These are phyloP conservation scores for Nigrograna mackinnonii DNA, from an alignment of 2,329 filamentous ascomycete genomes.

Conservation along the genomic window DNA sequence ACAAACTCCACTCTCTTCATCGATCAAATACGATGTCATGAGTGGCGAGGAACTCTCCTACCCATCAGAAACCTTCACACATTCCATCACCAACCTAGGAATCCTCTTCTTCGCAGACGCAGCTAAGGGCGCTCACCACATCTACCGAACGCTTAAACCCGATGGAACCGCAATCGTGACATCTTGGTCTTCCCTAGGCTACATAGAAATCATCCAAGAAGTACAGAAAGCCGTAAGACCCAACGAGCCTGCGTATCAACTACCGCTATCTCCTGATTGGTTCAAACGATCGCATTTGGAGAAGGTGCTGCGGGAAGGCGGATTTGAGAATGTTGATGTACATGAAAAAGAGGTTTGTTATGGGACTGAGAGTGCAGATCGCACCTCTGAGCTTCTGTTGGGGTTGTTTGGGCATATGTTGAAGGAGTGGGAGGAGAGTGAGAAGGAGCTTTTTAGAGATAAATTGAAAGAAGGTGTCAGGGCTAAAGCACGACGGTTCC, in stretches of 20 bases:
- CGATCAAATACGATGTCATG: neutral
- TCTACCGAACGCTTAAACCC: slow-evolving; percentile 29
- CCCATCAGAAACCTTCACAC: slow-evolving; percentile 27
- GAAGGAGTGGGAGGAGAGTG: neutral
- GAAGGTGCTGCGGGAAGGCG: neutral
- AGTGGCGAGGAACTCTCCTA: slow-evolving; percentile 3
- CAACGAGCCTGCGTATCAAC: too few relatives aligned
- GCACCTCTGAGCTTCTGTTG: neutral
- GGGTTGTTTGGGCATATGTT: neutral
- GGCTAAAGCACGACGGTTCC: neutral
- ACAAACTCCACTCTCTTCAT: neutral
- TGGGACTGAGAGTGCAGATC: neutral
- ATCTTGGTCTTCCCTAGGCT: neutral
- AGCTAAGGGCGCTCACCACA: slow-evolving; percentile 23
- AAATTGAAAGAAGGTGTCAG: neutral
- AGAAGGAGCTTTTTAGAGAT: neutral
- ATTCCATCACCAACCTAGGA: slow-evolving; percentile 36
- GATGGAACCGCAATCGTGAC: slow-evolving; percentile 35
- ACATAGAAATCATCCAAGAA: neutral
- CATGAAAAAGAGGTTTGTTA: neutral
- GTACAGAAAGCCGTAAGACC: neutral
- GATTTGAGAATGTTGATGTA: neutral
- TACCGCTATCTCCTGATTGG: neutral
- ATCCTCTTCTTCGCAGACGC: slow-evolving; percentile 30
- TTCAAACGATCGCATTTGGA: neutral